These are phyloP conservation scores for Cenchrus purpureus DNA, from an alignment of 176 grass and related monocot genomes.

Conservation along the genomic window DNA sequence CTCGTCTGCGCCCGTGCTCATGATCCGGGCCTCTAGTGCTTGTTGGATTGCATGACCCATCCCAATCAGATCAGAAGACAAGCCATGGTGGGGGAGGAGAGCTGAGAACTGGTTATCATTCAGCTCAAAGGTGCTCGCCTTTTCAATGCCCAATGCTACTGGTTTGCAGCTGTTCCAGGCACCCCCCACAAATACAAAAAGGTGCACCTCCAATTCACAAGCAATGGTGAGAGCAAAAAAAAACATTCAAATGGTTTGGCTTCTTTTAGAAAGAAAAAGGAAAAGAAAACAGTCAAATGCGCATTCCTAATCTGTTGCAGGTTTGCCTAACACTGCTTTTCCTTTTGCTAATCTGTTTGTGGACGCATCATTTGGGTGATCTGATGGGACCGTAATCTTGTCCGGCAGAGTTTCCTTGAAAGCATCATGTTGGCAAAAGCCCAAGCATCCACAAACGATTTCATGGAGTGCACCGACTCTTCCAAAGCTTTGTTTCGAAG, in stretches of 20 bases:
- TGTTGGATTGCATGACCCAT: slow-evolving; percentile 49
- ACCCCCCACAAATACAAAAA: slow-evolving; percentile 14
- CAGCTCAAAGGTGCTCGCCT: slow-evolving; percentile 44
- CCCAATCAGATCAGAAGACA: slow-evolving; percentile 43
- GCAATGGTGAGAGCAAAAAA: neutral
- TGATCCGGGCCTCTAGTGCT: slow-evolving; percentile 28
- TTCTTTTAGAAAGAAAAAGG: neutral
- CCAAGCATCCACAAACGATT: slow-evolving; percentile 12
- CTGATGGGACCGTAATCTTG: slow-evolving; percentile 16
- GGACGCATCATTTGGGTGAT: slow-evolving; percentile 10
- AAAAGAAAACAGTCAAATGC: neutral
- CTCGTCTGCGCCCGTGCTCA: slow-evolving; percentile 39
- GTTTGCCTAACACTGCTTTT: neutral
- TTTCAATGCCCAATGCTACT: slow-evolving; percentile 33
- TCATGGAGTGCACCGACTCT: neutral
- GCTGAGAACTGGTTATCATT: slow-evolving; percentile 53
- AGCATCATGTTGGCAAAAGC: slow-evolving; percentile 32
- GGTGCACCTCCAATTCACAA: neutral
- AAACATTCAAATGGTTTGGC: slow-evolving; percentile 6
- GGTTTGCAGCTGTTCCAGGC: slow-evolving; percentile 34
- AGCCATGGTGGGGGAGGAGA: slow-evolving; percentile 42
- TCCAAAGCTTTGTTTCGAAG: slow-evolving; percentile 53
- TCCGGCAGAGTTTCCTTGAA: slow-evolving; percentile 18
- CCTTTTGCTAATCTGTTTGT: neutral
- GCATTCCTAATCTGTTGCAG: neutral